Base-by-base conservation (phyloP, 176 grass and related monocot genomes). In the Guadua angustifolia region DNA sequence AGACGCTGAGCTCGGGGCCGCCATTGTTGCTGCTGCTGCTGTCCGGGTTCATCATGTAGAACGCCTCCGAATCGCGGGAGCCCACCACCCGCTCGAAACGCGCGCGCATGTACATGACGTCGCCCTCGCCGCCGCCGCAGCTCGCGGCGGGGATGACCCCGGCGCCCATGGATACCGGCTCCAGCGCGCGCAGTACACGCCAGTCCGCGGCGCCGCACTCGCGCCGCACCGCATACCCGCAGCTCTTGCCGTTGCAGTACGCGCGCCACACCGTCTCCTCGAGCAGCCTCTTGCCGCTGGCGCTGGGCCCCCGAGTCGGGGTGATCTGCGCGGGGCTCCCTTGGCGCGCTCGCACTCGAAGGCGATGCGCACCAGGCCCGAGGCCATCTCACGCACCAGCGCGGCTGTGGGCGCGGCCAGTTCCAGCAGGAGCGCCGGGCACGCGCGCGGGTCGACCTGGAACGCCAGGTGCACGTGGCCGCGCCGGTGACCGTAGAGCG, bases 11-110 rank as follows among this genome's bases (percentile, higher is more conserved):
- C 86, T 97, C 95, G 0, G 90, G 95, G 4, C 95, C 92, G 76
- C 90, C 81, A 66, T 86, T 85, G 83, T 44, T 74, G 43, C 64
- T 69, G 63, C 79, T 60, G 79, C 29, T 88, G 63, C 24, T 75
- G 75, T 95, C 96, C 4, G 93, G 96, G 82, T 94, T 98, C 91
- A 98, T 95, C 96, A 98, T 98, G 89, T 98, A 98, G 82, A 98
- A 98, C 0, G 96, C 96, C 63, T 98, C 96, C 1, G 96, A 98
- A 74, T 95, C 93, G 61, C 80, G 88, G 6, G 96, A 95, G 0
- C 93, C 93, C 18, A 98, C 96, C 38, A 95, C 93, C 35, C 96
- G 89, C 85, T 98, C 96, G 82, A 95, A 95, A 75, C 83, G 36
- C 0, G 95, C 95, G 73, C 95, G 90, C 95, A 98, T 95, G 91